Base-by-base conservation (phyloP, 2,329 filamentous ascomycete species). In the Cordyceps cateniannulata region DNA sequence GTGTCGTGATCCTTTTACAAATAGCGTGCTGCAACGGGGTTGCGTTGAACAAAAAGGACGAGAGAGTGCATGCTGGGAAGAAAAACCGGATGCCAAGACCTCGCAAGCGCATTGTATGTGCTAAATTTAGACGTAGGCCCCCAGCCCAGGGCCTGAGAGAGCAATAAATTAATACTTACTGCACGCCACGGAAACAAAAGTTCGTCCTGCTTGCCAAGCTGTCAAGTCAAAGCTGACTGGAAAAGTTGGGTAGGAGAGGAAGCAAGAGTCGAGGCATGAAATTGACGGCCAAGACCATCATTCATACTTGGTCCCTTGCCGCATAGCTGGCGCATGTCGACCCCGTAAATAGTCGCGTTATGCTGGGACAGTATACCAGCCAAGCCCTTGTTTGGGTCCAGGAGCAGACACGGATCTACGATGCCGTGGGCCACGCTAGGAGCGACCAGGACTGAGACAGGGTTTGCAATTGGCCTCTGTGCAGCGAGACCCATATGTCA, bases 141-240 rank as follows among this genome's bases (percentile, higher is more conserved):
- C 32, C 10, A 42, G 40, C 27, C 42, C 50, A 40, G 32, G 35
- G 12, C 50, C 42, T 22, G 53, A 56, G 8, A 24, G 10, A 44
- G 27, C n/a, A 32, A 20, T 52, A 32, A 35, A 35, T 14, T 35
- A 35, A 35, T 35, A 35, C 32, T 25, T 48, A 48, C 54, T 38
- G 20, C 54, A 48, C 54, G 54, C 54, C 54, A 57, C 54, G 44
- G 18, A 14, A 22, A 48, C 54, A 57, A 57, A 57, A 57, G 54
- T 57, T 38, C 54, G 35, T 48, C 10, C 10, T 42, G 16, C 18
- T 16, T 42, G 40, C 16, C 48, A 9, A 35, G 32, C 32, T 35
- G 5, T 35, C 9, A 35, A 10, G 32, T 35, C 27, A 48, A 14
- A 35, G 49, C 49, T 35, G 38, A 42, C 38, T 2, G 38, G 38